Evolutionary conservation across 2,329 filamentous ascomycete genomes (phyloP).

Genomic region (Tolypocladium endophyticum): DNA sequence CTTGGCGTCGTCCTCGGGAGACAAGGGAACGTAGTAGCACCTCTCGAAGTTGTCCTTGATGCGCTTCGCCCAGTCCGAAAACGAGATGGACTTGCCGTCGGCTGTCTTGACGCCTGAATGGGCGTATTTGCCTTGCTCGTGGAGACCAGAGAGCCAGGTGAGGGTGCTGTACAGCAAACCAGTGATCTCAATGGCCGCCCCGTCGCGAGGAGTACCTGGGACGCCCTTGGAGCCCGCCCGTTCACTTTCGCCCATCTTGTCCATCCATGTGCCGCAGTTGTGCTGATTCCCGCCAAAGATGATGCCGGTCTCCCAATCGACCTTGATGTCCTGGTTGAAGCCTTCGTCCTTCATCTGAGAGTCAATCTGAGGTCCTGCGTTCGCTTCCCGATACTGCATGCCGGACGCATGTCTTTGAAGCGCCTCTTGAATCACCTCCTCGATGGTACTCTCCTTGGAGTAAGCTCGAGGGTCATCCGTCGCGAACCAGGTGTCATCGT

Average conservation of each 20-base stretch:
- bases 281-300: conserved; percentile 88
- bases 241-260: conserved; percentile 99
- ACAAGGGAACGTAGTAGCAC: conserved; percentile 75
- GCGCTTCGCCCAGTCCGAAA: conserved; percentile 66
- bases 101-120: conserved; percentile 61
- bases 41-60: conserved; percentile 84
- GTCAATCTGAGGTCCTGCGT: conserved; percentile 81
- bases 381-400: conserved; percentile 87
- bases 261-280: conserved; percentile 99
- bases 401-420: conserved; percentile 85
- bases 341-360: conserved; percentile 87
- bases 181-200: conserved; percentile 89
- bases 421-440: conserved; percentile 87
- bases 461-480: conserved; percentile 76
- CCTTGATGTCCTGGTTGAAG: conserved; percentile 82
- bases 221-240: conserved; percentile 85
- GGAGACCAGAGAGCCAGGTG: conserved; percentile 63
- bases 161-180: conserved; percentile 87
- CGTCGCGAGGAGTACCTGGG: conserved; percentile 92
- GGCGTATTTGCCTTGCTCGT: conserved; percentile 58
- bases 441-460: conserved; percentile 69
- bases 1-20: conserved; percentile 56
- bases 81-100: conserved; percentile 52
- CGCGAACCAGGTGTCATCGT: conserved; percentile 91
- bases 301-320: conserved; percentile 83